A percentile compares a stretch with the other conserved stretches of the same genome.
phyloP scores from a whole-genome alignment of 495 filamentous ascomycete genomes.

The Aspergillus ellipticus region DNA sequence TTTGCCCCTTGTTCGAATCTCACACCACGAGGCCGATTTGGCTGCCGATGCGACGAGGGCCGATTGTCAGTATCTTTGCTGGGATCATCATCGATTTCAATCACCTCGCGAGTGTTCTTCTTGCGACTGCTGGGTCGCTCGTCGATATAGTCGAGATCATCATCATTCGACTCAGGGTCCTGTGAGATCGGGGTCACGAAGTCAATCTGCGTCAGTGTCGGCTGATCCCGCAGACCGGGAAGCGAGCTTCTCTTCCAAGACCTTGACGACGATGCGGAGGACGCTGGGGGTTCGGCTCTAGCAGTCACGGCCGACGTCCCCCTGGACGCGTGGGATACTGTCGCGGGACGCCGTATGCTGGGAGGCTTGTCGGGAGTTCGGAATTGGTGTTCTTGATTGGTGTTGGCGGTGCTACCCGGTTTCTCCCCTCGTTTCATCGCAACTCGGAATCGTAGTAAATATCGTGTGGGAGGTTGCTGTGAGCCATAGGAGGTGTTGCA shows the following conservation, averaged over 20 bases:
- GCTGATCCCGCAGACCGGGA: slow-evolving; percentile 23
- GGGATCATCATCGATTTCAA: slow-evolving; percentile 26
- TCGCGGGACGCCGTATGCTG: slow-evolving; percentile 9
- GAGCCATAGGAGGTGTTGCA: slow-evolving; percentile 15
- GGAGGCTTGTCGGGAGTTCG: slow-evolving; percentile 27
- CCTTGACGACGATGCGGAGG: slow-evolving; percentile 19
- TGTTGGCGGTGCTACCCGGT: slow-evolving; percentile 16
- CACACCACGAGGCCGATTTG: slow-evolving; percentile 12
- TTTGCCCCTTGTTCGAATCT: slow-evolving; percentile 20
- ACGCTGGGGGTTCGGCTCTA: slow-evolving; percentile 19
- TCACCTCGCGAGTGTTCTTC: slow-evolving; percentile 14
- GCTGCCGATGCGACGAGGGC: slow-evolving; percentile 14
- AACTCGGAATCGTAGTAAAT: slow-evolving; percentile 10
- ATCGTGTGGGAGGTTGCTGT: not conserved
- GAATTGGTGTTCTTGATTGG: slow-evolving; percentile 14
- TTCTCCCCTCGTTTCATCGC: slow-evolving; percentile 34
- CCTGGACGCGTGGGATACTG: slow-evolving; percentile 19
- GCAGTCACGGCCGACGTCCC: slow-evolving; percentile 6
- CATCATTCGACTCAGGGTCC: slow-evolving; percentile 22
- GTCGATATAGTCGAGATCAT: slow-evolving; percentile 33
- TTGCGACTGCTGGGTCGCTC: not conserved
- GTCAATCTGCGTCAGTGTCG: slow-evolving; percentile 45
- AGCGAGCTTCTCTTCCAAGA: slow-evolving; percentile 21
- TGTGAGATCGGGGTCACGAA: slow-evolving; percentile 30
- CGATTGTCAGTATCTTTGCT: slow-evolving; percentile 25